Base-by-base conservation (phyloP, 2,329 filamentous ascomycete genomes). In the Aspergillus sp. region DNA sequence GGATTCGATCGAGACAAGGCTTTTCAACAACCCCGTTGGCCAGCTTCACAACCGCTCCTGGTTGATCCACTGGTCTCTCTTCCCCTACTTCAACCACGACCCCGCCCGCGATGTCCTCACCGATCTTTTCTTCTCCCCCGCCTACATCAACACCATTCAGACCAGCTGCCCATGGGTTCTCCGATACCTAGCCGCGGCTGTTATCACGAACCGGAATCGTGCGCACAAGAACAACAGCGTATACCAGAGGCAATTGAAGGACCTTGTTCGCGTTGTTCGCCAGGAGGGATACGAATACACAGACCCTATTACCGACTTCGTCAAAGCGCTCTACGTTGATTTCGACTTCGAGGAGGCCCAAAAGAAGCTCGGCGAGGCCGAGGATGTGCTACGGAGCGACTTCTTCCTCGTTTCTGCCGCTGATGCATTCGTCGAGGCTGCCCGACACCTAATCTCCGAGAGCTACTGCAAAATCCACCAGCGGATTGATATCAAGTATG, bases 391-490 rank as follows among this genome's bases (percentile, higher is more conserved):
- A 69, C 90, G 90, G 68, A 86, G 87, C 70, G 95, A 99, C 79
- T 98, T 99, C 84, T 99, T 99, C 89, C 85, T 99, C 57, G 86
- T 90, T 56, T 88, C 87, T 19, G 86, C 90, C 3, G 87, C 90
- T 35, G 93, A 98, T 69, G 83, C 87, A 43, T 99, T 99, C 73
- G 91, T 99, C 63, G 93, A 98, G 72, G 89, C 91, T 49, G 95
- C 95, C 40, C 86, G 95, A 72, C 95, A 99, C 82, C 83, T 99
- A 60, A 98, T 99, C 76, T 98, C 93, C 55, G 95, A 99, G 83
- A 92, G 88, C 76, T 99, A 99, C 85, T 99, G 95, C 90, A 98
- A 98, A 86, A 99, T 99, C 75, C 96, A 98, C 78, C 92, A 96
- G 74, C 86, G 93, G 69, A 99, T 99, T 75, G 93, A 98, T 76